Evolutionary conservation across 108 stramenopile genomes (phyloP).

Genomic region (Aureococcus anophagefferens): DNA sequence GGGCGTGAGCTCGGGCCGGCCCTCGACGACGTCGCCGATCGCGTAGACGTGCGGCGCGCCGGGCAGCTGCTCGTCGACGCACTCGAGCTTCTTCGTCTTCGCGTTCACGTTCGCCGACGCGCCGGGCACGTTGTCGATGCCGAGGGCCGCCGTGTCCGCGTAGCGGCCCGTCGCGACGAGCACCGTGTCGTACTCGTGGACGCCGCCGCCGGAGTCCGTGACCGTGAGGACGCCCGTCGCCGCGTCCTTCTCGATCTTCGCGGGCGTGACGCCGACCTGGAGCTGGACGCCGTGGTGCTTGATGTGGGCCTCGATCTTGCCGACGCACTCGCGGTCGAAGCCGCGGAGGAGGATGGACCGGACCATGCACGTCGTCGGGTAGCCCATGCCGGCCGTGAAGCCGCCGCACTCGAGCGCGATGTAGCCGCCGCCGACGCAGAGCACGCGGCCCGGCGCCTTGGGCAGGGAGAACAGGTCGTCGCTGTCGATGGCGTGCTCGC

Average conservation of each 20-base stretch:
- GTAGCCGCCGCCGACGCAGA: conserved; percentile 94
- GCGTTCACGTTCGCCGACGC: conserved; percentile 47
- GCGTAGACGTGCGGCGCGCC: conserved; percentile 81
- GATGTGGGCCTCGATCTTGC: conserved; percentile 72
- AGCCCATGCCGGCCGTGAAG: conserved; percentile 78
- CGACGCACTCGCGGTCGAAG: conserved; percentile 90
- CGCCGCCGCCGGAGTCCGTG: conserved; percentile 66
- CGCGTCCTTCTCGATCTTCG: conserved; percentile 58
- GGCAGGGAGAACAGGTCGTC: conserved; percentile 90
- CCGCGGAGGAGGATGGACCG: conserved; percentile 87
- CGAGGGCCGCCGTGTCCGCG: conserved; percentile 69
- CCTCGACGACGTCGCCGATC: conserved; percentile 93
- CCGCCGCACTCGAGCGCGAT: conserved; percentile 96
- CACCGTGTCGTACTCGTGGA: conserved; percentile 73
- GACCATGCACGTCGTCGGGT: conserved; percentile 85
- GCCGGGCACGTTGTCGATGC: conserved; percentile 60
- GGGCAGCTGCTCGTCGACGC: conserved; percentile 69
- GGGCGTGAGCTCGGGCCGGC: conserved; percentile 91
- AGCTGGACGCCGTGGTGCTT: conserved; percentile 72
- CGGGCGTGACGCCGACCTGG: conserved; percentile 60
- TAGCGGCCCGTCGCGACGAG: conserved; percentile 80
- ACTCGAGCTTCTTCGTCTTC: conserved; percentile 61
- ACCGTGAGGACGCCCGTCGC: conserved; percentile 66
- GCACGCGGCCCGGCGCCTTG: conserved; percentile 77
- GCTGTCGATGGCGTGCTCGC: conserved; percentile 81